Base-by-base conservation (phyloP, 805 yeast species). In the Suhomyces canberraensis region DNA sequence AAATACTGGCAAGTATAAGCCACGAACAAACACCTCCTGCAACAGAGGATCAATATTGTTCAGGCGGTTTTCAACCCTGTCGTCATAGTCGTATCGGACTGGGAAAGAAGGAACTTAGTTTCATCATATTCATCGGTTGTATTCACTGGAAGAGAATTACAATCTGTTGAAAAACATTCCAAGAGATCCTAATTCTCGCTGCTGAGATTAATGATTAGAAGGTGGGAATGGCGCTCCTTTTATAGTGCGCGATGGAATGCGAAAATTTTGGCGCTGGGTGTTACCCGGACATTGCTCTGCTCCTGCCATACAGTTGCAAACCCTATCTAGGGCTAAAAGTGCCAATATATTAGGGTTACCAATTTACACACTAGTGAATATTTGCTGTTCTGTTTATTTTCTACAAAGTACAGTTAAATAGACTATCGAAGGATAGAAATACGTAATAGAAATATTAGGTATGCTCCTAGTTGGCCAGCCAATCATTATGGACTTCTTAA, bases 31-130 rank as follows among this genome's bases (percentile, higher is more conserved):
- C 58, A 61, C 58, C 60, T 51, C 61, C 56, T 60, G 63, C 60
- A 58, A 58, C 55, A 53, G 65, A 58, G 59, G 63, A 50, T 60
- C 54, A 56, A 52, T 51, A 48, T 55, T 50, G 52, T 46, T 43
- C 53, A 58, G 60, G 65, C 77, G 56, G 54, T 69, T 74, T 57
- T 75, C 77, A 72, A 75, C 88, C 89, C 74, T 78, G 79, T 84
- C 90, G 88, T 83, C 93, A 84, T 81, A 81, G 90, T 84, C 93
- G 90, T 78, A 68, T 79, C 86, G 75, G 86, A 81, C 86, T 78
- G 84, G 89, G 90, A 84, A 84, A 83, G 90, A 84, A 83, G 89
- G 71, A 61, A 78, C 85, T 74, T 60, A 64, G 46, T 52, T 52
- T 68, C 73, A 66, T 66, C 74, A 67, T 54, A 46, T 64, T 61